A percentile compares a stretch with the other conserved stretches of the same genome.
Conservation (phyloP, 2,329 filamentous ascomycete species). For the Aureobasidium sp. region DNA sequence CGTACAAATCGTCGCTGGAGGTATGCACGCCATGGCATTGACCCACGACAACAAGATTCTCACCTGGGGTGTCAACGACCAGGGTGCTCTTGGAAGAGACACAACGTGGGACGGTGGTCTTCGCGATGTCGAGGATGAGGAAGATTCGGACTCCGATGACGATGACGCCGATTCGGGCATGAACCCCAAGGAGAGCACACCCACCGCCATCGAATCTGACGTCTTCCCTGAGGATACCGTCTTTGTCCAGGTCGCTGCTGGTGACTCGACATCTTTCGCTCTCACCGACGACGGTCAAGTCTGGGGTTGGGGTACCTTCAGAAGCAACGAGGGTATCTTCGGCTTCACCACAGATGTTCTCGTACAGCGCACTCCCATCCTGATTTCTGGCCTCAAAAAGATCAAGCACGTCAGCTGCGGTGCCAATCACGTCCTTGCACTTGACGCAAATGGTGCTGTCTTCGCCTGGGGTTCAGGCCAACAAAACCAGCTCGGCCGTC, state of each 20-base stretch:
- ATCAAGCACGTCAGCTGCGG: constrained; percentile 57
- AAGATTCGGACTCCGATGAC: constrained; percentile 46
- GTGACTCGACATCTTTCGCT: constrained; percentile 67
- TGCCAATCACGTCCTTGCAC: constrained; percentile 62
- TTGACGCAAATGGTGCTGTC: constrained; percentile 57
- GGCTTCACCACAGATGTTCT: constrained; percentile 51
- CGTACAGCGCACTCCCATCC: constrained; percentile 43
- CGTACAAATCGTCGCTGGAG: constrained; percentile 68
- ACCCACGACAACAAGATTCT: constrained; percentile 74
- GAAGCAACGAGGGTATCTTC: constrained; percentile 59
- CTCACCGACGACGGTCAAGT: constrained; percentile 69
- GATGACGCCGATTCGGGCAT: constrained; percentile 53
- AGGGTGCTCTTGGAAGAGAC: constrained; percentile 69
- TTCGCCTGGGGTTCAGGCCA: constrained; percentile 66
- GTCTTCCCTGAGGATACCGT: constrained; percentile 53
- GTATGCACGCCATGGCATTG: constrained; percentile 72
- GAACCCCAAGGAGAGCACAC: constrained; percentile 65
- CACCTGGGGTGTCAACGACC: constrained; percentile 84
- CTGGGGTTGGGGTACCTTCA: constrained; percentile 79
- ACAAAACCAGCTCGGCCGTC: constrained; percentile 61
- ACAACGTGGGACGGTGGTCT: constrained; percentile 59
- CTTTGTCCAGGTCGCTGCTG: constrained; percentile 60
- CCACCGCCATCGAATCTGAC: constrained; percentile 46
- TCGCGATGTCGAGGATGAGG: constrained; percentile 47
- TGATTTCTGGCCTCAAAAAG: constrained; percentile 57